These are phyloP conservation scores for Phoenix roebelenii DNA, from an alignment of 176 grass and related monocot species.

Conservation along the genomic window DNA sequence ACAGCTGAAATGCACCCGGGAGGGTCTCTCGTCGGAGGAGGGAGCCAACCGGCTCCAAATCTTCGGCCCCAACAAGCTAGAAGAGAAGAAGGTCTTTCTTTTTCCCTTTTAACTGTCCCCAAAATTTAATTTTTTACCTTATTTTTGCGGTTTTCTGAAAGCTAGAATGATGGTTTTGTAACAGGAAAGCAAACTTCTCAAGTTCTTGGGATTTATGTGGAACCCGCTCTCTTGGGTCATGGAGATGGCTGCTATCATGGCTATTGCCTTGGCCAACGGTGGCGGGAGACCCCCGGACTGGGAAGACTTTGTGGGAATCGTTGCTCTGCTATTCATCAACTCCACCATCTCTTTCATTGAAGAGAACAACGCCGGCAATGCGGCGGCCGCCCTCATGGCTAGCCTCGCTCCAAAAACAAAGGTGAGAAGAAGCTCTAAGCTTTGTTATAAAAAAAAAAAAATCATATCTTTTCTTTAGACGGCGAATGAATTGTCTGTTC, in stretches of 20 bases:
- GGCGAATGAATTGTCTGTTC: background rate
- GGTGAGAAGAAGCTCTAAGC: slow-evolving; percentile 24
- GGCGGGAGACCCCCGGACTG: slow-evolving; percentile 79
- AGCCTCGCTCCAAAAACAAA: slow-evolving; percentile 96
- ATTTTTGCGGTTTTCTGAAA: background rate
- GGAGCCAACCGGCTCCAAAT: slow-evolving; percentile 48
- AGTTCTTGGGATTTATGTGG: slow-evolving; percentile 99
- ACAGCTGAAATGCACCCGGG: slow-evolving; percentile 87
- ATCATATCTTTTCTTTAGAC: background rate
- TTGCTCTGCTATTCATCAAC: slow-evolving; percentile 82
- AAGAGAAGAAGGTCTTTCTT: slow-evolving; percentile 75
- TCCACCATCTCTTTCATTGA: slow-evolving; percentile 99
- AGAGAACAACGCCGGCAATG: slow-evolving; percentile 98
- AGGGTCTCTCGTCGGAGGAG: slow-evolving; percentile 67
- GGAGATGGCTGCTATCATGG: slow-evolving; percentile 99
- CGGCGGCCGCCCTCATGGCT: slow-evolving; percentile 92
- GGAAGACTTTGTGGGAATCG: slow-evolving; percentile 92
- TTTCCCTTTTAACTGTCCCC: background rate
- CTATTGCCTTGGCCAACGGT: slow-evolving; percentile 91
- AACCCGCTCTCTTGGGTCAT: slow-evolving; percentile 98
- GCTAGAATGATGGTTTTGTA: no score
- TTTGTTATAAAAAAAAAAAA: no score
- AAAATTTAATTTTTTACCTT: background rate
- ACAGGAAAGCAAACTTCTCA: slow-evolving; percentile 81
- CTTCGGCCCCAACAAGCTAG: slow-evolving; percentile 97